Conservation (phyloP, 352 stramenopile species). For the Globisporangium camurandrum region DNA sequence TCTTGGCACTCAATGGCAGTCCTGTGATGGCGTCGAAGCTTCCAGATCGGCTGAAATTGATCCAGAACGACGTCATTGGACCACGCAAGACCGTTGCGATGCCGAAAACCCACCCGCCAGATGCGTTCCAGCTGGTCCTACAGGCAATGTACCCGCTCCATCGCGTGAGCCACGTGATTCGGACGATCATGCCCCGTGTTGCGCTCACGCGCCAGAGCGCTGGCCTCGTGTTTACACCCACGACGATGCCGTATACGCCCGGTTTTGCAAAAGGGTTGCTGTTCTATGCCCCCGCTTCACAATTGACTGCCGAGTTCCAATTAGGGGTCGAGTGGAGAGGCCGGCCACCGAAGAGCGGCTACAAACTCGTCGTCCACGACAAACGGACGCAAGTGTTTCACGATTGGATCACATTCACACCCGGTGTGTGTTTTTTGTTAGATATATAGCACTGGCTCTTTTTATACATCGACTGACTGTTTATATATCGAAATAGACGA, state of each 20-base stretch:
- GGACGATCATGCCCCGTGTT: slow-evolving; percentile 62
- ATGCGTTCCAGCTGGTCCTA: slow-evolving; percentile 77
- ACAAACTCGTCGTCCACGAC: slow-evolving; percentile 81
- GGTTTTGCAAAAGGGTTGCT: slow-evolving; percentile 72
- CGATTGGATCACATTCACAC: slow-evolving; percentile 83
- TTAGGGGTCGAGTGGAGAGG: slow-evolving; percentile 76
- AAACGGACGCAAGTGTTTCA: slow-evolving; percentile 82
- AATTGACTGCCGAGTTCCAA: slow-evolving; percentile 69
- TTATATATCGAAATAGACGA: slow-evolving; percentile 28
- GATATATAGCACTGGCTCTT: neutral
- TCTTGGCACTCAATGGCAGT: slow-evolving; percentile 76
- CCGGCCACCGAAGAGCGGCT: slow-evolving; percentile 65
- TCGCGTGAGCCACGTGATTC: slow-evolving; percentile 69
- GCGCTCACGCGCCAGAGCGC: slow-evolving; percentile 72
- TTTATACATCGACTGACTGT: neutral
- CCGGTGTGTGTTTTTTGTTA: slow-evolving; percentile 22
- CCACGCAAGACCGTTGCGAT: slow-evolving; percentile 66
- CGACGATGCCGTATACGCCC: slow-evolving; percentile 71
- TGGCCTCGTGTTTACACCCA: slow-evolving; percentile 70
- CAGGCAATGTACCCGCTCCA: slow-evolving; percentile 82
- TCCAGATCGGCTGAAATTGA: slow-evolving; percentile 80
- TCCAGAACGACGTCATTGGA: slow-evolving; percentile 86
- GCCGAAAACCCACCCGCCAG: slow-evolving; percentile 68
- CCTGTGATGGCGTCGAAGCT: slow-evolving; percentile 82
- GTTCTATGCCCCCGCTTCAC: slow-evolving; percentile 50